phyloP scores from a whole-genome alignment of 495 filamentous ascomycete genomes.

The Stereocaulon alpinum region DNA sequence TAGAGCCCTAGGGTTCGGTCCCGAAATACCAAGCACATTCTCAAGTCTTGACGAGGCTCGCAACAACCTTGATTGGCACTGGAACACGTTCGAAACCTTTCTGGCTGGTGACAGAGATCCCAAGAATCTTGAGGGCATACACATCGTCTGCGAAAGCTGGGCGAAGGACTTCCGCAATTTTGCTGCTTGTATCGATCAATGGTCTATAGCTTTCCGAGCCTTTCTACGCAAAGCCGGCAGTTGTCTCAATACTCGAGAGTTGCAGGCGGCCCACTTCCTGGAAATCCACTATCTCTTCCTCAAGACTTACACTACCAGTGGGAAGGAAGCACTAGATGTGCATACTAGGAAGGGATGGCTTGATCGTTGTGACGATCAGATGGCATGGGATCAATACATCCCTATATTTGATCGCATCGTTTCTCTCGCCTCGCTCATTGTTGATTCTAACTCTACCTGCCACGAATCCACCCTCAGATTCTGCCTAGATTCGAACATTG shows the following conservation, averaged over 20 bases:
- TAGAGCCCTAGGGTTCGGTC: slow-evolving; percentile 10
- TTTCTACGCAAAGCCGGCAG: slow-evolving; percentile 1
- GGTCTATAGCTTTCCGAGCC: slow-evolving; percentile 9
- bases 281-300: slow-evolving; percentile 10
- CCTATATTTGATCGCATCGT: slow-evolving; percentile 24
- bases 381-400: slow-evolving; percentile 10
- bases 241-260: neutral
- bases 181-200: neutral
- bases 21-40: slow-evolving; percentile 15
- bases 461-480: slow-evolving; percentile 16
- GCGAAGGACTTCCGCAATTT: neutral
- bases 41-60: slow-evolving; percentile 18
- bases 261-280: slow-evolving; percentile 14
- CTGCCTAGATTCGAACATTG: slow-evolving; percentile 40
- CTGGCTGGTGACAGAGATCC: neutral
- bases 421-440: slow-evolving; percentile 19
- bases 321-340: neutral
- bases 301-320: neutral
- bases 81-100: slow-evolving; percentile 5
- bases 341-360: no score
- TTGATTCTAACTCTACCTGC: neutral
- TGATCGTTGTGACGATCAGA: neutral
- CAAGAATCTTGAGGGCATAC: neutral
- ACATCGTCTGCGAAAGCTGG: neutral
- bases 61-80: slow-evolving; percentile 20